These are phyloP conservation scores for Hanseniaspora valbyensis DNA, from an alignment of 805 yeast species.

Conservation along the genomic window DNA sequence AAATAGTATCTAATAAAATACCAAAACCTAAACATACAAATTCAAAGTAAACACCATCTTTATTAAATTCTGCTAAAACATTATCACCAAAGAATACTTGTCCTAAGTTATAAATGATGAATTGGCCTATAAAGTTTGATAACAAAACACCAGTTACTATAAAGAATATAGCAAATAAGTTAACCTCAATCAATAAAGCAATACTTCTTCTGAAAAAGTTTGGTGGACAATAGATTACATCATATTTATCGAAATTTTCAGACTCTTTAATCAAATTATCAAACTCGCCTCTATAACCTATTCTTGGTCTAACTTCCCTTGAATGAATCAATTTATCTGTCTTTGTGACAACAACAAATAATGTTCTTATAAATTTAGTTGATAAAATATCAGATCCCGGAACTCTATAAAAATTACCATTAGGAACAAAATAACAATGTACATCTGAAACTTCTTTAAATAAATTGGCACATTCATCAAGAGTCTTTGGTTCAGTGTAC, in stretches of 20 bases:
- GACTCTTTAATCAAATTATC: slow-evolving; percentile 35
- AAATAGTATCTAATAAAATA: neutral
- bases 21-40: slow-evolving; percentile 3
- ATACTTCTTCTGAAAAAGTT: slow-evolving; percentile 50
- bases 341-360: slow-evolving; percentile 75
- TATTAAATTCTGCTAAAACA: slow-evolving; percentile 1
- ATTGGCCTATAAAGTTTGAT: slow-evolving; percentile 1
- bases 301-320: slow-evolving; percentile 25
- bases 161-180: slow-evolving; percentile 36
- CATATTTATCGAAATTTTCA: slow-evolving; percentile 38
- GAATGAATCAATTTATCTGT: slow-evolving; percentile 52
- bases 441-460: slow-evolving; percentile 35
- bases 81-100: slow-evolving; percentile 17
- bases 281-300: slow-evolving; percentile 34
- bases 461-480: slow-evolving; percentile 34
- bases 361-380: slow-evolving; percentile 46
- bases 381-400: slow-evolving; percentile 75
- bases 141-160: neutral
- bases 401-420: slow-evolving; percentile 75
- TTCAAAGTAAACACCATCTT: neutral
- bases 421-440: slow-evolving; percentile 57
- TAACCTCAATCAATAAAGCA: slow-evolving; percentile 30
- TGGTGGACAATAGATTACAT: slow-evolving; percentile 82
- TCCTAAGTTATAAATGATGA: neutral
- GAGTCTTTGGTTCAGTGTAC: slow-evolving; percentile 45